phyloP scores from a whole-genome alignment of 768 basidiomycete genomes.

The Podaxis carcinomalis region DNA sequence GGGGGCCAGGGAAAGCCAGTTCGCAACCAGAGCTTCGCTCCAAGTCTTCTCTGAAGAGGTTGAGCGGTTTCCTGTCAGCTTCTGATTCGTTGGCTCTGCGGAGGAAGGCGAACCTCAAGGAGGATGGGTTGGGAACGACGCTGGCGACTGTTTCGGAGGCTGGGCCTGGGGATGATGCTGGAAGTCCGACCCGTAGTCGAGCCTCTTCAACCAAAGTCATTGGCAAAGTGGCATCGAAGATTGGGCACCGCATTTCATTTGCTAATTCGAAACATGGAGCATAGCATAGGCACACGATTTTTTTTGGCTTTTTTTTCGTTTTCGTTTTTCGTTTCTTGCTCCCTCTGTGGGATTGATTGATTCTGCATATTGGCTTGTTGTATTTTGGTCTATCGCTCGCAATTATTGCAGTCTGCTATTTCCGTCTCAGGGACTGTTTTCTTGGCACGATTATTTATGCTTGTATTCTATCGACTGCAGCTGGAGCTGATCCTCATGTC shows the following conservation, averaged over 20 bases:
- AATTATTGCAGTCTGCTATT: neutral
- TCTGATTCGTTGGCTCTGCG: neutral
- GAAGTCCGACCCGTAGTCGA: neutral
- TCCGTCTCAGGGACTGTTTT: neutral
- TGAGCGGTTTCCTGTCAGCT: neutral
- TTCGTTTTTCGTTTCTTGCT: neutral
- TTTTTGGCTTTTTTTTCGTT: neutral
- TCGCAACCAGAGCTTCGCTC: neutral
- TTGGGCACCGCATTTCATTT: slow-evolving; percentile 5
- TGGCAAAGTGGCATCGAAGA: neutral
- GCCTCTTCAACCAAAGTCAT: neutral
- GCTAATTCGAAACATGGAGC: neutral
- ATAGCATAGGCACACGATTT: neutral
- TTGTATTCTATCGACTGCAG: neutral
- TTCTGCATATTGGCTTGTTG: neutral
- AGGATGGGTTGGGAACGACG: neutral
- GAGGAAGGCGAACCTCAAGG: slow-evolving; percentile 3
- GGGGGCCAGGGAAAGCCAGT: neutral
- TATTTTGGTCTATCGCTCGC: neutral
- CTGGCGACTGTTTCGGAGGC: neutral
- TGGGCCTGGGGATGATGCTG: neutral
- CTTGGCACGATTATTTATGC: neutral
- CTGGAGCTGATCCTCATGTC: neutral
- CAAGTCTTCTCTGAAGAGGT: slow-evolving; percentile 3
- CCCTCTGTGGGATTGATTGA: neutral